phyloP scores from a whole-genome alignment of 2,329 filamentous ascomycete species.

The Aspergillus sp. region DNA sequence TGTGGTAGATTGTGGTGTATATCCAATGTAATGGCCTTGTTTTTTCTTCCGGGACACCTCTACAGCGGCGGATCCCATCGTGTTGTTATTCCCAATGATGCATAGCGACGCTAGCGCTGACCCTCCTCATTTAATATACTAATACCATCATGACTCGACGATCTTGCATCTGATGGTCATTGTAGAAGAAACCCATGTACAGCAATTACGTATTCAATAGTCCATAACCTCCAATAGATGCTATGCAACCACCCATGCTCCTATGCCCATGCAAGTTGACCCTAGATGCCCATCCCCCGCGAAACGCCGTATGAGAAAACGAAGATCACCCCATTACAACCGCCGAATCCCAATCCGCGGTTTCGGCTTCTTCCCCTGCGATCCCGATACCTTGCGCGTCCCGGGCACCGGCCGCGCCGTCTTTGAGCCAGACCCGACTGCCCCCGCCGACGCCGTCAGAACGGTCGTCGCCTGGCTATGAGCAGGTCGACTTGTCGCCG shows the following conservation, averaged over 20 bases:
- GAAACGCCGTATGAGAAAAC: background rate
- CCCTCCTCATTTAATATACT: too few relatives aligned
- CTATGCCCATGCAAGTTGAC: background rate
- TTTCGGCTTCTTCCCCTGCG: constrained; percentile 27
- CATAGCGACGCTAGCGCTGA: too few relatives aligned
- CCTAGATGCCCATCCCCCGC: background rate
- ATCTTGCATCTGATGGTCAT: too few relatives aligned
- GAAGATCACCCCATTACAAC: constrained; percentile 20
- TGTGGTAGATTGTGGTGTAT: background rate
- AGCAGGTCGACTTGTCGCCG: background rate
- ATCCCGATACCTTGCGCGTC: constrained; percentile 23
- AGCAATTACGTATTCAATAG: too few relatives aligned
- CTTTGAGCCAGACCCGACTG: constrained; percentile 15
- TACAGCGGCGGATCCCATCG: too few relatives aligned
- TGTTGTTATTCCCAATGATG: too few relatives aligned
- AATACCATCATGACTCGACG: too few relatives aligned
- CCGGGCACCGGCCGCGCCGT: constrained; percentile 15
- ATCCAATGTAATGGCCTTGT: background rate
- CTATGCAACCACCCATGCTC: background rate
- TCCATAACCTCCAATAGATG: background rate
- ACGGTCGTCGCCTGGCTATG: constrained; percentile 2
- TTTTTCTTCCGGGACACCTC: too few relatives aligned
- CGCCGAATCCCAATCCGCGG: constrained; percentile 36
- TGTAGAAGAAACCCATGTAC: too few relatives aligned
- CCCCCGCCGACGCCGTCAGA: constrained; percentile 3